Evolutionary conservation across 129 eudicot species (phyloP).

Genomic region (Helianthus tuberosus): DNA sequence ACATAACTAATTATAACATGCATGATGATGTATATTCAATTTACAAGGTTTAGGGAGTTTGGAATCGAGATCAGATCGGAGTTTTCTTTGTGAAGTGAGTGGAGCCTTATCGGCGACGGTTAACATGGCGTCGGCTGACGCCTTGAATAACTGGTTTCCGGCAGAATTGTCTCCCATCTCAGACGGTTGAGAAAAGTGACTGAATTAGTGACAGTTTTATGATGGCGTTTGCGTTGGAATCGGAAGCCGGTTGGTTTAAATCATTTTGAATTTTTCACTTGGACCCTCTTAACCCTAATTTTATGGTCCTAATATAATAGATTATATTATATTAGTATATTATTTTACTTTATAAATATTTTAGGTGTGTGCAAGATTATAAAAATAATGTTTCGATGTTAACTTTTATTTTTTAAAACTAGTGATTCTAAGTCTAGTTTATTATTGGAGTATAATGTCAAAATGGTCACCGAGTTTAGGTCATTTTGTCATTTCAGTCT

Average conservation of each 20-base stretch:
- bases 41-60: conserved; percentile 57
- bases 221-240: conserved; percentile 26
- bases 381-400: too few species aligned
- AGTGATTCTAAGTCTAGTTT: too few species aligned
- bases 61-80: conserved; percentile 47
- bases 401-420: too few species aligned
- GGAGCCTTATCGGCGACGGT: conserved; percentile 57
- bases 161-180: conserved; percentile 48
- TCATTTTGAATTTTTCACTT: conserved; percentile 36
- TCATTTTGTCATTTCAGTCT: too few species aligned
- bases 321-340: too few species aligned
- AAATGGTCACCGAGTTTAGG: too few species aligned
- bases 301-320: neutral
- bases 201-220: conserved; percentile 19
- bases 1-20: neutral
- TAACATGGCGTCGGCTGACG: conserved; percentile 44
- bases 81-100: conserved; percentile 40
- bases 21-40: neutral
- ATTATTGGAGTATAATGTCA: too few species aligned
- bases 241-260: conserved; percentile 28
- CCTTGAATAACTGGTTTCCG: conserved; percentile 32
- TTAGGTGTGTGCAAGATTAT: too few species aligned
- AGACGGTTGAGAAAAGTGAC: conserved; percentile 1
- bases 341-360: too few species aligned
- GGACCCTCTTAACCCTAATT: conserved; percentile 30